phyloP scores from a whole-genome alignment of 176 grass and related monocot species.

The Zoysia japonica region DNA sequence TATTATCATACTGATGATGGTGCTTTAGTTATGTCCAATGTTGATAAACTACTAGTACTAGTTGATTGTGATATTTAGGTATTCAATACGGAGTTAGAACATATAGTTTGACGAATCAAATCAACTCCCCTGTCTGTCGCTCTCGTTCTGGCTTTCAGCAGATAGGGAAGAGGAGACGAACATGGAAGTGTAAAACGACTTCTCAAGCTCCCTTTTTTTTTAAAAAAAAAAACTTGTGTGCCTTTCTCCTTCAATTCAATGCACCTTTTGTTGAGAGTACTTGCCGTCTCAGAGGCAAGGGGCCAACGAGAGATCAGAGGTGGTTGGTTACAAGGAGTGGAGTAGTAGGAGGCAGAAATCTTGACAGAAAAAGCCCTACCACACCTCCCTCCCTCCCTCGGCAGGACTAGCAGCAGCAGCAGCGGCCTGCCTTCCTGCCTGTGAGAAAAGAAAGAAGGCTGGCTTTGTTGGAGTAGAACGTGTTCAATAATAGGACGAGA shows the following conservation, averaged over 20 bases:
- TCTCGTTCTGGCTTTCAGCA: neutral
- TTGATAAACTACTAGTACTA: constrained; percentile 28
- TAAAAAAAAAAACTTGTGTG: constrained; percentile 22
- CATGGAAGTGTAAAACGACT: constrained; percentile 44
- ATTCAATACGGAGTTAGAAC: constrained; percentile 16
- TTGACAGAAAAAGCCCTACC: constrained; percentile 55
- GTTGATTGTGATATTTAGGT: constrained; percentile 25
- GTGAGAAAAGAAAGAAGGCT: constrained; percentile 34
- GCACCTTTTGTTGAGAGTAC: constrained; percentile 77
- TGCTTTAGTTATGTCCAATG: constrained; percentile 40
- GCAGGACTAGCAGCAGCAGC: neutral
- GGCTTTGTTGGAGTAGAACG: constrained; percentile 37
- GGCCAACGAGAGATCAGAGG: constrained; percentile 70
- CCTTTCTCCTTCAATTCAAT: constrained; percentile 55
- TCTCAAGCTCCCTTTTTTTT: constrained; percentile 30
- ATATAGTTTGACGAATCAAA: constrained; percentile 48
- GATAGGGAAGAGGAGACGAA: neutral
- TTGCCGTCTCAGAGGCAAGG: constrained; percentile 70
- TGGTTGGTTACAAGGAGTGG: constrained; percentile 57
- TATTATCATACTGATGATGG: neutral
- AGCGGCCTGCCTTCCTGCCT: neutral
- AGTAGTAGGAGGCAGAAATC: constrained; percentile 49
- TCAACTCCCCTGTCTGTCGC: neutral
- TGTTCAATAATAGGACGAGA: constrained; percentile 82
- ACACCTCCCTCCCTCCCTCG: constrained; percentile 7